Conservation (phyloP, 306 rosid genomes). For the Gastrolobium villosum region DNA sequence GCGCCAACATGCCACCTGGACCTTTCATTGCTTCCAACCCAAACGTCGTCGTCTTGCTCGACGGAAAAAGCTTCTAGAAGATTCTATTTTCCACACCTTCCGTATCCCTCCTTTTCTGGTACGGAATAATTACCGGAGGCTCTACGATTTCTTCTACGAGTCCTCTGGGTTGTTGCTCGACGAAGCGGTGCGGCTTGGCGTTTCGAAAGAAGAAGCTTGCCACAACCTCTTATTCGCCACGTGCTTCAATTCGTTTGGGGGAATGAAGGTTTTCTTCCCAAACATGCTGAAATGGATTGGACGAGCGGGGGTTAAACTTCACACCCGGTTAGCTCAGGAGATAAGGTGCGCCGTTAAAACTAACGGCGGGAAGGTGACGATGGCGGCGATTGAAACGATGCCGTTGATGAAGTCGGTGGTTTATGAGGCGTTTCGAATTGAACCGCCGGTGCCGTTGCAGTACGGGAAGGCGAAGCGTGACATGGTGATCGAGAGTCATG, state of each 20-base stretch:
- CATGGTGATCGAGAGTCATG: constrained; percentile 80
- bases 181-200: constrained; percentile 79
- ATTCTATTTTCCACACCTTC: constrained; percentile 70
- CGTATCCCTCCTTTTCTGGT: constrained; percentile 70
- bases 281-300: constrained; percentile 70
- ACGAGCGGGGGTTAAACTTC: constrained; percentile 71
- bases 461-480: constrained; percentile 82
- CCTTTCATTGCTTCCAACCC: constrained; percentile 67
- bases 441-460: constrained; percentile 85
- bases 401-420: constrained; percentile 86
- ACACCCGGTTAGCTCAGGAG: constrained; percentile 70
- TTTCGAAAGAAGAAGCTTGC: constrained; percentile 86
- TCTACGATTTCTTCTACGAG: constrained; percentile 78
- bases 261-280: constrained; percentile 79
- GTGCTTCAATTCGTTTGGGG: constrained; percentile 88
- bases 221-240: constrained; percentile 88
- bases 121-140: constrained; percentile 70
- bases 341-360: constrained; percentile 65
- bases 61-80: constrained; percentile 82
- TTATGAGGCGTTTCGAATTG: constrained; percentile 79
- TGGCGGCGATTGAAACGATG: constrained; percentile 82
- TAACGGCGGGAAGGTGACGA: constrained; percentile 72
- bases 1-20: constrained; percentile 95
- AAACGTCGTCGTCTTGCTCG: constrained; percentile 78
- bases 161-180: constrained; percentile 61